Evolutionary conservation across 2,329 filamentous ascomycete species (phyloP), one percentile per base, ranked within the genome.

Genomic region (Exophiala aquamarina): DNA sequence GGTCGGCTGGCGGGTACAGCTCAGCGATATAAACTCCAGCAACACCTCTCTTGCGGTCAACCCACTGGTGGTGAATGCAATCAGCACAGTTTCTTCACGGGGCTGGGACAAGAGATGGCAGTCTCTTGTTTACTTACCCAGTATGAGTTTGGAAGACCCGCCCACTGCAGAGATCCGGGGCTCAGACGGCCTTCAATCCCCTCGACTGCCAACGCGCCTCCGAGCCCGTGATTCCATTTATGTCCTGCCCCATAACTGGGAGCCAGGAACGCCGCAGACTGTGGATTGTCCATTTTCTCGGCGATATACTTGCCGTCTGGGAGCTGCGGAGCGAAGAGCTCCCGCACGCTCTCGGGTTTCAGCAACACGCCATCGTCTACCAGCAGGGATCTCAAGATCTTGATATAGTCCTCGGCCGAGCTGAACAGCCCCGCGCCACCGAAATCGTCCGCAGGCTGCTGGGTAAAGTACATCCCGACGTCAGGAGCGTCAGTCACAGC

Each of bases 361-460:
- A 66, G 55, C 28, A 66, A 38, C 34, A 57, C 60, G n/a, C 55
- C 58, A 44, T 65, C 61, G 47, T 64, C 60, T 6, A 40, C 43
- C 36, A 66, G 35, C 10, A 66, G 26, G 5, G 58, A 61, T 7
- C 44, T 53, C 21, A 66, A 44, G 23, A 66, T 45, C 46, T 64
- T 66, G 35, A 59, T 34, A 23, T 56, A 66, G 20, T 60, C 59
- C 9, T 32, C 15, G 1, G 56, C 61, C 2, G 56, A 48, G 36
- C 59, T 65, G 28, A 68, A 70, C 4, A 72, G 36, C 0, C 72
- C 73, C 31, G 71, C 69, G 0, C 72, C 72, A 4, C 73, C 73
- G 55, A 70, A 72, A 34, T 73, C 65, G 8, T 69, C 68, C 7
- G 55, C 43, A 31, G 55, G 15, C 14, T 39, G 18, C 23, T 14